Conservation (phyloP, 208 protist species). For the Leishmania major region DNA sequence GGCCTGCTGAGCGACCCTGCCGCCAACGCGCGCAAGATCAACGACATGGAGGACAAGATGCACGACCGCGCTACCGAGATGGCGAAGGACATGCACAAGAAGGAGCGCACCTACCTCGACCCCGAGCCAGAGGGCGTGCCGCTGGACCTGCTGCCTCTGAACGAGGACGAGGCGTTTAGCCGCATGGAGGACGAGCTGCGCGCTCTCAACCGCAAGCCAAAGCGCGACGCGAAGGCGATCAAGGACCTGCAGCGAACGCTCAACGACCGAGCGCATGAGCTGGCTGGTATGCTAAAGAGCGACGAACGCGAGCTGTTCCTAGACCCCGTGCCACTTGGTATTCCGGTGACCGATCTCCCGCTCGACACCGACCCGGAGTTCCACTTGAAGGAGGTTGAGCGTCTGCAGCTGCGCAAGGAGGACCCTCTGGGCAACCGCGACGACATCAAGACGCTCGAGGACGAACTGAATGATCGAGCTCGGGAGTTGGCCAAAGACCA, state of each 20-base stretch:
- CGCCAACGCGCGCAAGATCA: slow-evolving; percentile 65
- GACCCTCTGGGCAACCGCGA: slow-evolving; percentile 41
- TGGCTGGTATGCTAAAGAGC: slow-evolving; percentile 65
- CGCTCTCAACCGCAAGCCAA: slow-evolving; percentile 49
- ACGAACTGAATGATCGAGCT: slow-evolving; percentile 63
- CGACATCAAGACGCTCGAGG: slow-evolving; percentile 58
- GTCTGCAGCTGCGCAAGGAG: slow-evolving; percentile 54
- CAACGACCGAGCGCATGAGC: slow-evolving; percentile 64
- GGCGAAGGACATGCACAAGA: slow-evolving; percentile 51
- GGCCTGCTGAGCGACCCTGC: slow-evolving; percentile 47
- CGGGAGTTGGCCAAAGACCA: slow-evolving; percentile 49
- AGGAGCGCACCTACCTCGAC: slow-evolving; percentile 66
- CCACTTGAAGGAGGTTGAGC: slow-evolving; percentile 59
- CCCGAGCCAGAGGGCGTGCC: slow-evolving; percentile 64
- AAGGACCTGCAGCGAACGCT: slow-evolving; percentile 43
- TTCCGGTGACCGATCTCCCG: slow-evolving; percentile 58
- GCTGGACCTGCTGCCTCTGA: slow-evolving; percentile 64
- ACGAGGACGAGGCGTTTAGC: slow-evolving; percentile 62
- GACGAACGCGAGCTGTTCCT: slow-evolving; percentile 77
- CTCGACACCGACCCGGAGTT: slow-evolving; percentile 70
- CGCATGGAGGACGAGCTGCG: slow-evolving; percentile 64
- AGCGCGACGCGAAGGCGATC: slow-evolving; percentile 46
- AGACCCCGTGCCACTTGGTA: slow-evolving; percentile 57
- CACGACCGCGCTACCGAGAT: slow-evolving; percentile 58
- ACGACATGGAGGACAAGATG: slow-evolving; percentile 72